Evolutionary conservation across 345 rosid species (phyloP), one percentile per base, ranked within the genome.

Genomic region (Syzygium oleosum): DNA sequence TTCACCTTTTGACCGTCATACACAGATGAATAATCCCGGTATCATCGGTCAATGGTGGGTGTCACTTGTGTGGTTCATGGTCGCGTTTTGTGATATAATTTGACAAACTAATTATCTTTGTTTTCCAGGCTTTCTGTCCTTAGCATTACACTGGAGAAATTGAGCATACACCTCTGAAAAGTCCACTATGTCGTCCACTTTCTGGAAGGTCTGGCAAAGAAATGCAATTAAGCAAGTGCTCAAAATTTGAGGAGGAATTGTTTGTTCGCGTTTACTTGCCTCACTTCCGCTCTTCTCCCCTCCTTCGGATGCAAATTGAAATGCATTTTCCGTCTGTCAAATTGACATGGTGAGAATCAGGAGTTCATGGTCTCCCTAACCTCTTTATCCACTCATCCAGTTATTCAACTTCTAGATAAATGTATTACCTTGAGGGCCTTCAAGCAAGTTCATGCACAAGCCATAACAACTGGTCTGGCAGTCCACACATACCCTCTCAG

Each of bases 401-500:
- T 92, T 43, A 84, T 94, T 51, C 88, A 89, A 84, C 89, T 91
- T 85, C 85, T 94, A 5, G 51, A 88, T 85, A 93, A 91, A 91
- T 95, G 95, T 95, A 90, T 85, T 56, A 84, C 92, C 90, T 77
- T 93, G 11, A 11, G 55, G 89, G 25, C 87, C 13, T 90, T 94
- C 78, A 93, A 91, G 59, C 96, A 94, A 91, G 88, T 91, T 89
- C 97, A 94, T 84, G 88, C 90, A 51, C 95, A 92, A 46, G 87
- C 92, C 88, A 73, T 94, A 86, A 88, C 94, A 31, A 90, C 88
- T 0, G 94, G 94, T 23, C 95, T 94, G 85, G 84, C 94, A 79
- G 92, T 86, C 88, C 95, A 91, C 90, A 93, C 95, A 23, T 94
- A 91, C 91, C 98, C 96, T 84, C 95, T 95, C 46, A 92, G 94